Conservation (phyloP, 352 stramenopile genomes). For the Globisporangium takayamanum region DNA sequence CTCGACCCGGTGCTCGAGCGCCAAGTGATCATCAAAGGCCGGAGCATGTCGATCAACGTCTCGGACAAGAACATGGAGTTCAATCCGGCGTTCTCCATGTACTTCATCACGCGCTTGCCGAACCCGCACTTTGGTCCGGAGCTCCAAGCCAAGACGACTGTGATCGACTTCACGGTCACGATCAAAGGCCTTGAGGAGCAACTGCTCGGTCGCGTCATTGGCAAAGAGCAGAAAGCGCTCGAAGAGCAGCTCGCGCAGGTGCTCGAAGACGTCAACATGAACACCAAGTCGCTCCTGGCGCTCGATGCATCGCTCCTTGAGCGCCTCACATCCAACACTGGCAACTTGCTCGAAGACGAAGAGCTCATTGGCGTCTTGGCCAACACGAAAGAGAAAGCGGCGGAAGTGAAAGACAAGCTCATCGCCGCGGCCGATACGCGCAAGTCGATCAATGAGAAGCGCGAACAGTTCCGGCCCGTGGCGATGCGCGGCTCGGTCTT, state of each 20-base stretch:
- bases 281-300: conserved; percentile 95
- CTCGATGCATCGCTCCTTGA: conserved; percentile 96
- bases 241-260: conserved; percentile 98
- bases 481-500: conserved; percentile 96
- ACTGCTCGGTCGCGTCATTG: conserved; percentile 96
- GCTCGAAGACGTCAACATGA: conserved; percentile 97
- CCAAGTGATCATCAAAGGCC: conserved; percentile 95
- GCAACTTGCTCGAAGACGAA: conserved; percentile 97
- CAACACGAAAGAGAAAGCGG: conserved; percentile 98
- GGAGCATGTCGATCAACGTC: conserved; percentile 96
- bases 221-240: conserved; percentile 96
- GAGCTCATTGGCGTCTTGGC: conserved; percentile 97
- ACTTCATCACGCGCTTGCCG: conserved; percentile 97
- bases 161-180: conserved; percentile 98
- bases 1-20: conserved; percentile 97
- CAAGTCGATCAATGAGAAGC: conserved; percentile 97
- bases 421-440: conserved; percentile 95
- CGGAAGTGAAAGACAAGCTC: conserved; percentile 97
- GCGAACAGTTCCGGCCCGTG: conserved; percentile 97
- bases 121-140: conserved; percentile 98
- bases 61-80: conserved; percentile 99
- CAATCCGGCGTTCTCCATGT: conserved; percentile 96
- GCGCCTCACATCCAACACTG: conserved; percentile 94
- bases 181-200: conserved; percentile 97
- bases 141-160: conserved; percentile 96